A percentile compares a stretch with the other conserved stretches of the same genome.
phyloP scores from a whole-genome alignment of 257 asterid species.

The Ehretia macrophylla region DNA sequence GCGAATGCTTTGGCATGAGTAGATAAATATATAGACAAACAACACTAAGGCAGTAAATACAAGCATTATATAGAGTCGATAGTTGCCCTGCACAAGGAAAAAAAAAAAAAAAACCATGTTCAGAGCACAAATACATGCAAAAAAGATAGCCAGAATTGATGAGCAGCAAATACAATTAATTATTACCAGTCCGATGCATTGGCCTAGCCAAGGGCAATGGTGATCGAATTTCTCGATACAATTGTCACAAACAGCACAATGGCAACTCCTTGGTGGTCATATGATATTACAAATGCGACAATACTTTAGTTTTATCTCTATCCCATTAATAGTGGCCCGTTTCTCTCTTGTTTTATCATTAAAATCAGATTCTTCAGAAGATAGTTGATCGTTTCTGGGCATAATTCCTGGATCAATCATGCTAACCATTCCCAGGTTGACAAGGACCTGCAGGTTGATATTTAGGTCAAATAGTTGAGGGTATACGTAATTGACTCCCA shows the following conservation, averaged over 20 bases:
- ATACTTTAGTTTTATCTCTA: slow-evolving; percentile 27
- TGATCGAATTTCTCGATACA: slow-evolving; percentile 38
- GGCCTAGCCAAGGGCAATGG: slow-evolving; percentile 44
- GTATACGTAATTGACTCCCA: too few species aligned
- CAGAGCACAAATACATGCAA: too few species aligned
- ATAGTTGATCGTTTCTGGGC: not conserved
- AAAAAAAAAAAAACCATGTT: not conserved
- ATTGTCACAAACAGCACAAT: slow-evolving; percentile 35
- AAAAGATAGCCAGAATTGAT: too few species aligned
- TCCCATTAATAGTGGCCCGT: slow-evolving; percentile 16
- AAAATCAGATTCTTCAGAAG: not conserved
- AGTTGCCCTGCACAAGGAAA: slow-evolving; percentile 28
- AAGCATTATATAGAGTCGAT: slow-evolving; percentile 18
- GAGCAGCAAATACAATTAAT: too few species aligned
- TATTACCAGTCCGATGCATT: slow-evolving; percentile 36
- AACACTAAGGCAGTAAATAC: slow-evolving; percentile 14
- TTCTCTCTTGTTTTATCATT: slow-evolving; percentile 4
- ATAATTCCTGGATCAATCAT: slow-evolving; percentile 20
- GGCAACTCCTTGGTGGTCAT: slow-evolving; percentile 29
- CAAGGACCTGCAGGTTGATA: slow-evolving; percentile 16
- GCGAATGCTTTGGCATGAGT: slow-evolving; percentile 16
- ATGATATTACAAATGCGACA: slow-evolving; percentile 32
- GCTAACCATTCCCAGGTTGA: slow-evolving; percentile 18
- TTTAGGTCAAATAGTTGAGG: not conserved
- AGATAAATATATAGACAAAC: slow-evolving; percentile 24